Conservation (phyloP, 805 yeast species). For the Candida khao-thaluensis region DNA sequence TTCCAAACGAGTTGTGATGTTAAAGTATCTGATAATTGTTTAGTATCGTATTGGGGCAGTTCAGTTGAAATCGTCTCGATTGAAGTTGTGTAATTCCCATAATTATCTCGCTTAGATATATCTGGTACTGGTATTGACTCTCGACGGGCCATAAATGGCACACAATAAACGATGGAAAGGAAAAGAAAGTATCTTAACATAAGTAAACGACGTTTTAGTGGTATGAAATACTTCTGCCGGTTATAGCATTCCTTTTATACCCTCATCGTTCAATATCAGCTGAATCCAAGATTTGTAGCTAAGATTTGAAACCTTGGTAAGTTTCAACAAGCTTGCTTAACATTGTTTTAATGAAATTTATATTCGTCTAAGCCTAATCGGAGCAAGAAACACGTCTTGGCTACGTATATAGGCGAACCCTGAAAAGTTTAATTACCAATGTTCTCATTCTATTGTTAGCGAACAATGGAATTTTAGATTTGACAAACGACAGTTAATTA, state of each 20-base stretch:
- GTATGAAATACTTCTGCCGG: no score
- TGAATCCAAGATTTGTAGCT: no score
- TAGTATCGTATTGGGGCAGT: conserved; percentile 16
- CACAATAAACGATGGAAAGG: neutral
- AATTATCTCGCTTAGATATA: neutral
- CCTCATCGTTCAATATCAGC: no score
- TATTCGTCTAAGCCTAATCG: no score
- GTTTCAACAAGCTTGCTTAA: no score
- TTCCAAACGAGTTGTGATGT: conserved; percentile 8
- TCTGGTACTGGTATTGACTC: no score
- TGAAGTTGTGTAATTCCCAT: conserved; percentile 10
- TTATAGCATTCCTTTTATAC: no score
- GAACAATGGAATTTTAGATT: neutral
- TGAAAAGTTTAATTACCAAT: neutral
- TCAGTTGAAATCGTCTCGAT: conserved; percentile 16
- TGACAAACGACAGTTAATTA: neutral
- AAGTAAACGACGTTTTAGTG: no score
- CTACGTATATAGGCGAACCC: neutral
- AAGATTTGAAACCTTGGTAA: no score
- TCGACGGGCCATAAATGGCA: no score
- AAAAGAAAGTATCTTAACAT: neutral
- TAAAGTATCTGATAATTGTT: conserved; percentile 10
- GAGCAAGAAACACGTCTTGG: no score
- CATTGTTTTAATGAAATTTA: no score
- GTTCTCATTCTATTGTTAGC: neutral